Base-by-base conservation (phyloP, 2,329 filamentous ascomycete genomes). In the Rutstroemia sydowiana region DNA sequence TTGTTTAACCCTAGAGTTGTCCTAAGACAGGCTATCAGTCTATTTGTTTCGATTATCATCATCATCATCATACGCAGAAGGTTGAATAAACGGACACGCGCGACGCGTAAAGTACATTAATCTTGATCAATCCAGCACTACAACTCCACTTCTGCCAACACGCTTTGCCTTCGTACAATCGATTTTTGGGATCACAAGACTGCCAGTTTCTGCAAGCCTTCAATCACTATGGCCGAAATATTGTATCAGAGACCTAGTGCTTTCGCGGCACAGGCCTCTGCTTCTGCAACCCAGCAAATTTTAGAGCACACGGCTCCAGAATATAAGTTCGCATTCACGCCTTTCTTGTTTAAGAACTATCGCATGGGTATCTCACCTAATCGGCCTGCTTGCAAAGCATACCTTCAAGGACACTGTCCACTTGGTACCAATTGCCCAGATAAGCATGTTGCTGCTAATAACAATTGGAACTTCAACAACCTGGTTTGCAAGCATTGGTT, bases 401-500 rank as follows among this genome's bases (percentile, higher is more conserved):
- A 89, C 73, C 77, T 87, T 55, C 80, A 88, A 56, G 90, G 89
- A 39, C 85, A 91, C 71, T 97, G 93, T 66, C 89, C 91, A 0
- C 78, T 91, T 57, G 92, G 91, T 36, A 82, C 85, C 56, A 78
- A 81, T 51, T 97, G 93, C 69, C 82, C 89, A 1, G 90, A 97
- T 70, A 87, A 89, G 46, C 92, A 97, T 73, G 61, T 59, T 61
- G 64, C 63, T 70, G 75, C 34, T 14, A 58, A 58, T 39, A 61
- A 51, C 41, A 56, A 55, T 20, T 74, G 73, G 37, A 82, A 82
- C 31, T 85, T 85, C 68, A 88, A 85, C 72, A 87, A 80, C 66
- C 82, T 97, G 14, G 92, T 98, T 55, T 98, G 93, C 82, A 98
- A 98, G 74, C 93, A 97, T 76, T 97, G 93, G 84, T 83, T 97